Percentiles rank a stretch among this genome's conserved stretches.
Conservation (phyloP, 108 stramenopile genomes). For the Nitzschia inconspicua region DNA sequence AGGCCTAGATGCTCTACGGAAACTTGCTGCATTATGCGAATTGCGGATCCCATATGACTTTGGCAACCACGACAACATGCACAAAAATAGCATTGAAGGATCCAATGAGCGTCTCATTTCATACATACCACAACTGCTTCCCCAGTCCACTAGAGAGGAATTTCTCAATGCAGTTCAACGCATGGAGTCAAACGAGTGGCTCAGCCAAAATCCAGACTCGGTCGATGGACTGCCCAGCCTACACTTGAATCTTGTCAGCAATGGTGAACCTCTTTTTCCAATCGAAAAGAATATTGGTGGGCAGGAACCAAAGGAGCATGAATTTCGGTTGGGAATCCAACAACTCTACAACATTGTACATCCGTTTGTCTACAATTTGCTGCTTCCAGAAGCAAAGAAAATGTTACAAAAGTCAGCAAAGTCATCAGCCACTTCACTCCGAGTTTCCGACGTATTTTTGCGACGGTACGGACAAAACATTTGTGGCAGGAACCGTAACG, state of each 20-base stretch:
- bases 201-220: constrained; percentile 69
- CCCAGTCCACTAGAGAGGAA: constrained; percentile 3
- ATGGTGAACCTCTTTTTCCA: constrained; percentile 43
- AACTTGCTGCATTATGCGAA: constrained; percentile 1
- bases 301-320: not conserved
- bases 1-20: constrained; percentile 21
- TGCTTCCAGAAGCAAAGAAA: constrained; percentile 40
- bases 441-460: constrained; percentile 68
- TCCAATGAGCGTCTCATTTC: constrained; percentile 12
- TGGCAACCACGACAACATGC: not conserved
- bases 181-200: constrained; percentile 43
- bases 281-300: not conserved
- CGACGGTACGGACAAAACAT: constrained; percentile 59
- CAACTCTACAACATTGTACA: constrained; percentile 36
- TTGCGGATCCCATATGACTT: constrained; percentile 27
- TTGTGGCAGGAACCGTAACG: constrained; percentile 22
- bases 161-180: constrained; percentile 11
- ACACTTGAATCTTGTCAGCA: constrained; percentile 64
- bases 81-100: not conserved
- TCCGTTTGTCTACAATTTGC: constrained; percentile 46
- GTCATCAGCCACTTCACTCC: constrained; percentile 16
- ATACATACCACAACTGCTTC: constrained; percentile 16
- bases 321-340: constrained; percentile 37
- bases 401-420: constrained; percentile 11
- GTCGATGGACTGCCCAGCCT: constrained; percentile 74